Base-by-base conservation (phyloP, 495 filamentous ascomycete species). In the Daldinia decipiens region DNA sequence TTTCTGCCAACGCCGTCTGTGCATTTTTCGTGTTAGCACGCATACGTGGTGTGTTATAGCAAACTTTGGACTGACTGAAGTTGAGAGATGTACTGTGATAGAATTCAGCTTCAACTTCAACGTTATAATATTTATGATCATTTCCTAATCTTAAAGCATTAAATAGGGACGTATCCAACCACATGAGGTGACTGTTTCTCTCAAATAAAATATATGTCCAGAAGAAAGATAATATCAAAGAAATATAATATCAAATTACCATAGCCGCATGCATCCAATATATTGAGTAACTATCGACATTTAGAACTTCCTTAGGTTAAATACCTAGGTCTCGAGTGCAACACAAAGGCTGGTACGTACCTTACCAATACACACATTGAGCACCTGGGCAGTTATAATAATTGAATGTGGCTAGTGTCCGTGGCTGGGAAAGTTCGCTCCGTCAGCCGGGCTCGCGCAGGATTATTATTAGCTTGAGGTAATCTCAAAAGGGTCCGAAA, bases 401-500 rank as follows among this genome's bases (percentile, higher is more conserved):
- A 47, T 13, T 47, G 43, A 47, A 24, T 47, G 43, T 47, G 43
- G 43, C 43, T 47, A 47, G 43, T 21, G 43, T 5, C 9, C 17
- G 19, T 47, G 43, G 43, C 43, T 21, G 17, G 43, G 17, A 47
- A 47, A 12, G 17, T 47, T 0, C 9, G 9, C 8, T 24, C 17
- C n/a, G 39, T 17, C n/a, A 40, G 17, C 17, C 17, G 19, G 19
- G 19, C 17, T 36, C 3, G 19, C 19, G 19, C 19, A 24, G 43
- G 19, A 24, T 47, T 47, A 47, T 47, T 47, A 47, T 47, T 47
- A 47, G 43, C 43, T 47, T 47, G 43, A 47, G 36, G 36, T 47
- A 70, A 70, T 56, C 29, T 67, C 6, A 56, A 52, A 24, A 72
- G 71, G 70, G 71, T 63, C 66, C 67, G 67, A 68, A 74, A 71